Percentiles rank a stretch among this genome's conserved stretches.
Conservation (phyloP, 768 basidiomycete genomes). For the Termitomyces sp. region DNA sequence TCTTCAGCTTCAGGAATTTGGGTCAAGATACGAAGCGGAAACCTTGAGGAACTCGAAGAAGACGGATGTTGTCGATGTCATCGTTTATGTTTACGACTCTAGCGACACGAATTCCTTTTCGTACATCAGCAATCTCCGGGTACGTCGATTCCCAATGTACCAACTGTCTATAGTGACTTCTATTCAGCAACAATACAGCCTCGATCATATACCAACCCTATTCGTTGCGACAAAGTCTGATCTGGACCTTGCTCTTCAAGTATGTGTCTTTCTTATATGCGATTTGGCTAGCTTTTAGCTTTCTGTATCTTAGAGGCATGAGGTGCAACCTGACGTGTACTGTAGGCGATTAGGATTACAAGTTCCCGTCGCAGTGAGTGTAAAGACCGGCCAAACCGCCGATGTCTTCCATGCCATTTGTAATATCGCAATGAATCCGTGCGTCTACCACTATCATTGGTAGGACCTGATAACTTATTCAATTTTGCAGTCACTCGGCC, state of each 20-base stretch:
- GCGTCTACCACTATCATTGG: constrained; percentile 26
- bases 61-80: constrained; percentile 88
- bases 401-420: constrained; percentile 88
- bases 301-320: constrained; percentile 64
- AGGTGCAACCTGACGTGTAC: constrained; percentile 98
- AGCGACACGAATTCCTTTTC: constrained; percentile 99
- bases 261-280: constrained; percentile 23
- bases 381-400: constrained; percentile 78
- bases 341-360: constrained; percentile 85
- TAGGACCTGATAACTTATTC: background rate
- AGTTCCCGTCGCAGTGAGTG: constrained; percentile 92
- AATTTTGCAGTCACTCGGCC: constrained; percentile 42
- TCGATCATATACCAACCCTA: constrained; percentile 91
- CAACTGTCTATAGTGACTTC: constrained; percentile 12
- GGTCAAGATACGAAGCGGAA: constrained; percentile 92
- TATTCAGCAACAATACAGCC: constrained; percentile 89
- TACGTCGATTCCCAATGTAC: constrained; percentile 25
- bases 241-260: constrained; percentile 93
- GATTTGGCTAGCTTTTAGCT: constrained; percentile 6
- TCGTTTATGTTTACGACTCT: constrained; percentile 95
- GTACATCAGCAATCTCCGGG: constrained; percentile 94
- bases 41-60: constrained; percentile 85
- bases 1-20: constrained; percentile 90
- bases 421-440: constrained; percentile 85
- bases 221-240: constrained; percentile 99